phyloP scores from a whole-genome alignment of 805 yeast genomes.

The Sporopachydermia lactativora region DNA sequence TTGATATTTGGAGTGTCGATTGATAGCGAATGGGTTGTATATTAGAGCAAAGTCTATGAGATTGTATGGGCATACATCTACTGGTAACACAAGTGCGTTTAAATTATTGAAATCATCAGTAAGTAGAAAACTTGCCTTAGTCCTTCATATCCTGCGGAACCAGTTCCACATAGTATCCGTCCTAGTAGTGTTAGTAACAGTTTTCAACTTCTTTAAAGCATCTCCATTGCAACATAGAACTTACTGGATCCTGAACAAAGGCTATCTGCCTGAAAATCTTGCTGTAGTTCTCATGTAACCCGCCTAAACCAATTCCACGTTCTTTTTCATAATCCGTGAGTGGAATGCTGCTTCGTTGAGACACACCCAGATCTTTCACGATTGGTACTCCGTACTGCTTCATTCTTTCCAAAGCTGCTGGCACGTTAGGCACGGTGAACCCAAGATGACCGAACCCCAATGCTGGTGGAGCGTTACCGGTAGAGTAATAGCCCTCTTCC shows the following conservation, averaged over 20 bases:
- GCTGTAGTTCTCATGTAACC: background rate
- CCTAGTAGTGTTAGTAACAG: background rate
- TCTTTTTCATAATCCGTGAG: background rate
- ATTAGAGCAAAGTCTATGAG: too few relatives aligned
- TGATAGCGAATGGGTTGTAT: too few relatives aligned
- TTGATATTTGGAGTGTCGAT: too few relatives aligned
- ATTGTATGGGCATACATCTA: too few relatives aligned
- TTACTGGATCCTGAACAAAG: constrained; percentile 67
- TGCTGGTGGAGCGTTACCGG: constrained; percentile 62
- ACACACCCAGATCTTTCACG: constrained; percentile 1
- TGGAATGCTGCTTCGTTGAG: background rate
- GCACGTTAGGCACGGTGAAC: constrained; percentile 40
- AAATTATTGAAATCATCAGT: too few relatives aligned
- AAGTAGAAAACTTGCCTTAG: too few relatives aligned
- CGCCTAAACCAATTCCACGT: background rate
- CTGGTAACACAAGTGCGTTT: too few relatives aligned
- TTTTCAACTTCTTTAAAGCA: background rate
- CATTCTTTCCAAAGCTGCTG: background rate
- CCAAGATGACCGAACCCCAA: constrained; percentile 83
- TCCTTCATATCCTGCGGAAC: background rate
- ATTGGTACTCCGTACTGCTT: constrained; percentile 31
- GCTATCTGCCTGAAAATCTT: constrained; percentile 31
- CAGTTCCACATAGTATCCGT: constrained; percentile 1
- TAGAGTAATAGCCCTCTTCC: constrained; percentile 60
- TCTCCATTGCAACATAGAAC: background rate